Evolutionary conservation across 768 basidiomycete species (phyloP).

Genomic region (Auricularia auricula-judae): DNA sequence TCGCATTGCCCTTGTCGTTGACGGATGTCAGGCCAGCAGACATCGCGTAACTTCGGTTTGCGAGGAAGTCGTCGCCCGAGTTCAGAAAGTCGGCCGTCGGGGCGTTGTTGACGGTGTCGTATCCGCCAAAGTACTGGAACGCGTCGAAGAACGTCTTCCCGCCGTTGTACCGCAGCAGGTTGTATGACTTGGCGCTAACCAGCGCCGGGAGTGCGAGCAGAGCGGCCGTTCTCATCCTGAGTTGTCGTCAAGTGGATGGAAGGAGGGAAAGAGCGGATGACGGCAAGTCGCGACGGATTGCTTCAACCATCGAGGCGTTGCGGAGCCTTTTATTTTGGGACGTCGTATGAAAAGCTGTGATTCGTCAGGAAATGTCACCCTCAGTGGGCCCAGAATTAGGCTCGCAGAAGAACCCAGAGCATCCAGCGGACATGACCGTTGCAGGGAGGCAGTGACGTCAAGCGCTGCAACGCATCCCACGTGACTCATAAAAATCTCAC

Average conservation of each 20-base stretch:
- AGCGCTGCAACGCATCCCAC: no score
- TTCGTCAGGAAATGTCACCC: no score
- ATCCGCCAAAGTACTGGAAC: background rate
- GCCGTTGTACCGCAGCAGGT: background rate
- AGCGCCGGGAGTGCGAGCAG: background rate
- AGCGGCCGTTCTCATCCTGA: background rate
- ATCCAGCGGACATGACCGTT: no score
- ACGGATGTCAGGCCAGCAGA: constrained; percentile 8
- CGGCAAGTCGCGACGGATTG: no score
- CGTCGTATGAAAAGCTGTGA: no score
- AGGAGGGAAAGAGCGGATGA: no score
- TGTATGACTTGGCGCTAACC: background rate
- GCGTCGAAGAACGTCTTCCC: constrained; percentile 1
- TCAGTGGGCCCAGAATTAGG: no score
- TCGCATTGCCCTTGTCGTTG: constrained; percentile 11
- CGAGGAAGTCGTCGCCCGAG: background rate
- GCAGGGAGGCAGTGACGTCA: no score
- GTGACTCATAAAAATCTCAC: no score
- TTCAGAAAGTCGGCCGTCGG: background rate
- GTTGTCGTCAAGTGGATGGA: background rate
- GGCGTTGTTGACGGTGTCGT: background rate
- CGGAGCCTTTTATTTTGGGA: no score
- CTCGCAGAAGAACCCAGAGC: no score
- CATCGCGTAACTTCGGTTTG: background rate
- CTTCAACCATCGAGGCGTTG: no score